Percentiles rank a stretch among this genome's conserved stretches.
Conservation (phyloP, 495 filamentous ascomycete genomes). For the Tirmania nivea region DNA sequence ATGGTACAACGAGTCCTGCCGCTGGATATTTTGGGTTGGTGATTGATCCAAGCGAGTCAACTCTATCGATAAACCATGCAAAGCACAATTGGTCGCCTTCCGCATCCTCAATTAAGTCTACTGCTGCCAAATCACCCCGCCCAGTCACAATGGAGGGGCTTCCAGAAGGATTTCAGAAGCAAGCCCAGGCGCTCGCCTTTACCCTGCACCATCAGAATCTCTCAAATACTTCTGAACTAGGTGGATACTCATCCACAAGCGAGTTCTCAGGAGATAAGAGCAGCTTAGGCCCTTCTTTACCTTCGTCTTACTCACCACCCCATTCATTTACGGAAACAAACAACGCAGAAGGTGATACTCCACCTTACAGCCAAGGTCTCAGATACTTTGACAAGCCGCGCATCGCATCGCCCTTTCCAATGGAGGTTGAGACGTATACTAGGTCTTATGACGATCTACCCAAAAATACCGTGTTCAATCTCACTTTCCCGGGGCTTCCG, state of each 20-base stretch:
- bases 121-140: conserved; percentile 43
- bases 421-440: neutral
- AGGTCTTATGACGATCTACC: too few relatives aligned
- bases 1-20: conserved; percentile 5
- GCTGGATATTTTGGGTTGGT: conserved; percentile 50
- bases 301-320: conserved; percentile 5
- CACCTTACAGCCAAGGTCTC: conserved; percentile 1
- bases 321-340: conserved; percentile 6
- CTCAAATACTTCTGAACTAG: conserved; percentile 16
- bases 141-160: conserved; percentile 49
- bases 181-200: conserved; percentile 38
- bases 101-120: conserved; percentile 44
- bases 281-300: neutral
- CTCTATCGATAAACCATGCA: conserved; percentile 35
- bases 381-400: neutral
- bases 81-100: conserved; percentile 52
- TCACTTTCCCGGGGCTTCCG: neutral
- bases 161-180: conserved; percentile 48
- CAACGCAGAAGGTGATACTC: conserved; percentile 5
- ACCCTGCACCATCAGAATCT: conserved; percentile 30
- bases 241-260: conserved; percentile 18
- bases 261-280: conserved; percentile 7
- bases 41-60: conserved; percentile 39
- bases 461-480: neutral
- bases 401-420: conserved; percentile 1